Base-by-base conservation (phyloP, 768 basidiomycete species). In the Leccinum boreale region DNA sequence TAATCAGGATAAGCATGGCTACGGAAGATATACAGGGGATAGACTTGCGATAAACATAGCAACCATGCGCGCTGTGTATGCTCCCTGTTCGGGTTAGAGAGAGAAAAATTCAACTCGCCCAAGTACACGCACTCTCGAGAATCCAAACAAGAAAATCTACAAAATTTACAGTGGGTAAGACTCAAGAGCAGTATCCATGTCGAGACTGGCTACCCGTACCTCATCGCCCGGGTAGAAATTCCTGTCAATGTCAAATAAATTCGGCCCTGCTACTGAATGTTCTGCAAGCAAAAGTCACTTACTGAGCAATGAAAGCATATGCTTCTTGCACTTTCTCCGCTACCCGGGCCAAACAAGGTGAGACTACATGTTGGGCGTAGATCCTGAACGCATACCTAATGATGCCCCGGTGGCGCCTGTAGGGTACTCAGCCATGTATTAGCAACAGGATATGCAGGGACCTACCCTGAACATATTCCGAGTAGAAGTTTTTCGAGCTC, bases 231-330 rank as follows among this genome's bases (percentile, higher is more conserved):
- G 83, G 50, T 73, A 74, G 62, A 84, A 90, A 61, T 90, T 90
- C 60, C 88, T 90, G 59, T 44, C 42, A 14, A 39, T 2, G 52
- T 56, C 23, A 33, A 45, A 48, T 54, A n/a, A 39, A 21, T 15
- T 9, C 21, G 17, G 2, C 50, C 21, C 42, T 21, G 42, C 19
- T 5, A 7, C n/a, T 28, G 24, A 29, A 55, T 4, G 33, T 11
- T 15, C 19, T 45, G 24, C 23, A 48, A 31, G 24, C n/a, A 57
- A 24, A 23, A 4, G 48, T 15, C 15, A 74, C 87, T 70, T 64
- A 90, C 87, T 90, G 86, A 21, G 89, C 82, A 63, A 90, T 85
- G 66, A 90, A 90, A n/a, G 81, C 85, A 72, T 89, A 89, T 33
- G 84, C 88, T 61, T 90, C 87, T 71, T 90, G 85, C 3, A 90